Evolutionary conservation across 192 early-diverging fungal species (phyloP), one percentile per base, ranked within the genome.

Genomic region (Dispira simplex): DNA sequence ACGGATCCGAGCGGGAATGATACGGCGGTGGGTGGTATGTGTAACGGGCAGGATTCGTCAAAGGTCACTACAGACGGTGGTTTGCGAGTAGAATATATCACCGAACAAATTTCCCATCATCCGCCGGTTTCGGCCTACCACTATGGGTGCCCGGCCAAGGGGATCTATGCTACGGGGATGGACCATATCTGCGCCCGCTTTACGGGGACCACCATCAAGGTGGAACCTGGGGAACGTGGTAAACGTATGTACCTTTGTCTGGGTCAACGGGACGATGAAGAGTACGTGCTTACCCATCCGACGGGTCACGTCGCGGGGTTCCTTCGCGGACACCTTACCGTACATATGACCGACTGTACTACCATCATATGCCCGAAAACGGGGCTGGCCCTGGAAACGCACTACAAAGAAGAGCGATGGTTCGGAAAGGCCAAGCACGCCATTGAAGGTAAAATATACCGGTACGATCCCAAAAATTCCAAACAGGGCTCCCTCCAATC

Each of bases 321-420:
- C 80, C 68, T 90, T 26, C 78, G 79, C 63, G 85, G 79, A 18
- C 72, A 71, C 3, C 77, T 85, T 9, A 83, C 84, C 64, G 75
- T 85, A 60, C 76, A 78, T 48, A 69, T 87, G 52, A 64, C 72
- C 63, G 88, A 86, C 46, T 66, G 25, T 62, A 80, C 78, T 66
- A 70, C 78, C 47, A 76, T 90, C 45, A 76, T 77, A 8, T 90
- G 88, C 67, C 73, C 75, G 10, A 74, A 83, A 56, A 80, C 82
- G 26, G 75, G 75, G 23, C 68, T 90, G 52, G 79, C 79, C 28
- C 70, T 80, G 44, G 68, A 86, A 18, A 62, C 87, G 32, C 75
- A 80, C 67, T 90, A 86, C 69, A 90, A 87, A 67, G 84, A 86
- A 60, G 88, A 87, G 73, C 74, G 79, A 65, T 86, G 77, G 77